Percentiles rank a stretch among this genome's conserved stretches.
These are phyloP conservation scores for Lyophyllum decastes DNA, from an alignment of 768 basidiomycete species.

Conservation along the genomic window DNA sequence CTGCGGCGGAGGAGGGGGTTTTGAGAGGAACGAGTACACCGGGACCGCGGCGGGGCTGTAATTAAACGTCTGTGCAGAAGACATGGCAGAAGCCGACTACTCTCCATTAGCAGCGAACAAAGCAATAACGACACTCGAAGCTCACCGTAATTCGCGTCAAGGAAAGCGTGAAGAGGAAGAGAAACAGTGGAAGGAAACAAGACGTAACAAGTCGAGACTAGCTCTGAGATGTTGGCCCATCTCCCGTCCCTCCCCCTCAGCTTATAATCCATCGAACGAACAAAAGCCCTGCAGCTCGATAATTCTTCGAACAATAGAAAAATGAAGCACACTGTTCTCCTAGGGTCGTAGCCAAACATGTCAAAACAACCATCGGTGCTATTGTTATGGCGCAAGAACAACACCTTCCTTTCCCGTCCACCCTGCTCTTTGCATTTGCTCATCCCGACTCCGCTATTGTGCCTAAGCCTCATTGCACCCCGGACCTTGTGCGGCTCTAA, in stretches of 20 bases:
- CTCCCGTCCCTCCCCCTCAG: background rate
- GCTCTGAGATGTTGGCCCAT: conserved; percentile 9
- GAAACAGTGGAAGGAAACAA: background rate
- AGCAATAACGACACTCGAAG: background rate
- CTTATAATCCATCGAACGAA: conserved; percentile 7
- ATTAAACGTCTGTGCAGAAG: conserved; percentile 5
- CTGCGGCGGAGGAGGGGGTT: conserved; percentile 38
- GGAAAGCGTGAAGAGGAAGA: background rate
- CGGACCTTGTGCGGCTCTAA: background rate
- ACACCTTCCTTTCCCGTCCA: conserved; percentile 6
- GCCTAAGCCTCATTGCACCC: background rate
- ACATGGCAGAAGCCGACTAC: conserved; percentile 4
- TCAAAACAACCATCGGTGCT: background rate
- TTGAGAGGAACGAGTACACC: conserved; percentile 45
- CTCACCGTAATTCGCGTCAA: background rate
- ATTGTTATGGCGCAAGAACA: conserved; percentile 2
- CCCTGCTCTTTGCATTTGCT: background rate
- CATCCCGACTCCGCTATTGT: background rate
- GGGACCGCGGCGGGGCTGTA: conserved; percentile 4
- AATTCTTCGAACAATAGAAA: conserved; percentile 7
- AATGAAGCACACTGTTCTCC: background rate
- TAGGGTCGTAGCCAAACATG: background rate
- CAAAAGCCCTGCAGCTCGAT: background rate
- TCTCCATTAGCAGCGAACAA: conserved; percentile 10
- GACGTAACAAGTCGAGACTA: conserved; percentile 13